Percentiles rank a stretch among this genome's conserved stretches.
These are phyloP conservation scores for Thermomyces lanuginosus DNA, from an alignment of 2,329 filamentous ascomycete species.

Conservation along the genomic window DNA sequence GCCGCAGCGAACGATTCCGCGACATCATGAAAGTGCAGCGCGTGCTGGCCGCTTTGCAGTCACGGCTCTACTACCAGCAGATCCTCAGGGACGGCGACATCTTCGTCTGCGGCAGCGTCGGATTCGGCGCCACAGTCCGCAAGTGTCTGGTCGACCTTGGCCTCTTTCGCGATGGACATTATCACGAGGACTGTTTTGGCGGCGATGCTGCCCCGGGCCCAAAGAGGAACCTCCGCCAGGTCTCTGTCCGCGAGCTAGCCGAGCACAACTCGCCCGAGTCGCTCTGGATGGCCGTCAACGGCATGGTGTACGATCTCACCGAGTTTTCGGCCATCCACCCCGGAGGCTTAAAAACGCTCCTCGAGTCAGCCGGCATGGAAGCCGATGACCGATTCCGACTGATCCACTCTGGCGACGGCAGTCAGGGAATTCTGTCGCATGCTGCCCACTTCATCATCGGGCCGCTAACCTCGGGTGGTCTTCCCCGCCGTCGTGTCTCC, in stretches of 20 bases:
- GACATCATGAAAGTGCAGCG: not conserved
- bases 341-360: constrained; percentile 11
- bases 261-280: constrained; percentile 8
- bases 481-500: not conserved
- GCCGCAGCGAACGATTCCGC: not conserved
- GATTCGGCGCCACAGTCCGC: not conserved
- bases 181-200: not conserved
- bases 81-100: not conserved
- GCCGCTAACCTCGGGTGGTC: not conserved
- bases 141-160: not conserved
- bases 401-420: not conserved
- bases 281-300: constrained; percentile 13
- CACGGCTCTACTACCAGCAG: not conserved
- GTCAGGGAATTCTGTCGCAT: not conserved
- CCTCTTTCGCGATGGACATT: not conserved
- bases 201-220: not conserved
- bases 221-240: not conserved
- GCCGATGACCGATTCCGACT: not conserved
- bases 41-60: not conserved
- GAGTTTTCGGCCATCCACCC: constrained; percentile 11
- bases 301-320: constrained; percentile 13
- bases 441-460: not conserved
- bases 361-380: not conserved
- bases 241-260: constrained; percentile 5
- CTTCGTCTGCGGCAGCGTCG: not conserved